Evolutionary conservation across 2,329 filamentous ascomycete genomes (phyloP).

Genomic region (Diaporthe sp.): DNA sequence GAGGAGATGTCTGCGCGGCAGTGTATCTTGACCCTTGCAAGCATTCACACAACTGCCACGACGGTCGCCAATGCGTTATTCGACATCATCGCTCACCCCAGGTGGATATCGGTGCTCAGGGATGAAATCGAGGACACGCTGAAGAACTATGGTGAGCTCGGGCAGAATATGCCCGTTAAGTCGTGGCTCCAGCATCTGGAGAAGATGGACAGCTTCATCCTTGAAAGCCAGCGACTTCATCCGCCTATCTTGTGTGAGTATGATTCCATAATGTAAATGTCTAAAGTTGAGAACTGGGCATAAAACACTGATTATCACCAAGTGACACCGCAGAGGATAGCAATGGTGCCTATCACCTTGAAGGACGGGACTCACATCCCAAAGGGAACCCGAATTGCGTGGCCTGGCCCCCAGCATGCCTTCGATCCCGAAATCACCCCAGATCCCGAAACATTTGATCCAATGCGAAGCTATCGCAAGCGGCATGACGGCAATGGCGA

Average conservation of each 20-base stretch:
- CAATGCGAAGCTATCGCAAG: slow-evolving; percentile 6
- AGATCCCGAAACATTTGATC: slow-evolving; percentile 1
- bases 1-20: slow-evolving; percentile 19
- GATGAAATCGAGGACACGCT: background rate
- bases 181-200: background rate
- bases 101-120: background rate
- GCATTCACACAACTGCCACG: slow-evolving; percentile 35
- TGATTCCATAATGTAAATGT: no score
- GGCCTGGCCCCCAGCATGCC: slow-evolving; percentile 11
- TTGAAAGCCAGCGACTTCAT: background rate
- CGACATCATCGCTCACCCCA: slow-evolving; percentile 25
- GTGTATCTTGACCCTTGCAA: slow-evolving; percentile 36
- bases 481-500: background rate
- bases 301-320: no score
- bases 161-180: no score
- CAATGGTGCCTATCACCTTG: background rate
- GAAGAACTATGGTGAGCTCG: no score
- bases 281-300: no score
- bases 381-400: slow-evolving; percentile 21
- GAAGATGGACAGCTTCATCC: background rate
- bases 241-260: background rate
- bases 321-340: background rate
- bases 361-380: slow-evolving; percentile 32
- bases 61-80: slow-evolving; percentile 34
- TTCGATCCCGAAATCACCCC: background rate